These are phyloP conservation scores for Ustilago hordei DNA, from an alignment of 1,284 basidiomycete species.

Conservation along the genomic window DNA sequence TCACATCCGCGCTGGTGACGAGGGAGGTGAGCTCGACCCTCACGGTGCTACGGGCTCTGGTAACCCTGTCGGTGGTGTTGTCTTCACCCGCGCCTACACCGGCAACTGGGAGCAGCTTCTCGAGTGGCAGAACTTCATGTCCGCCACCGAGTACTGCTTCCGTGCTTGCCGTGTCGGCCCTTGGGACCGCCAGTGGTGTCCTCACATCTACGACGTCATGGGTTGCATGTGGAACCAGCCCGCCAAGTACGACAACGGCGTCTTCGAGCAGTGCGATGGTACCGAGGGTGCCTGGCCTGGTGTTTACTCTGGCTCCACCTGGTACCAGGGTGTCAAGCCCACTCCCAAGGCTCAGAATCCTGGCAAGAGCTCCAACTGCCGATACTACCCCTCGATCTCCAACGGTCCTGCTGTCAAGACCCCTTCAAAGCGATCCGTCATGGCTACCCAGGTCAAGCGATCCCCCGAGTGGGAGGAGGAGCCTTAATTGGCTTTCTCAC, in stretches of 20 bases:
- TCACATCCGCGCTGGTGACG: slow-evolving; percentile 63
- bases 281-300: slow-evolving; percentile 61
- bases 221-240: slow-evolving; percentile 65
- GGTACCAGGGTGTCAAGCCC: slow-evolving; percentile 59
- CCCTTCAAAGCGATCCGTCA: slow-evolving; percentile 51
- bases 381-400: slow-evolving; percentile 57
- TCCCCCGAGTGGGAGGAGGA: slow-evolving; percentile 53
- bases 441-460: slow-evolving; percentile 54
- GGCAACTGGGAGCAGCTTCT: slow-evolving; percentile 64
- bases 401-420: slow-evolving; percentile 54
- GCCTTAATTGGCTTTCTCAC: slow-evolving; percentile 18
- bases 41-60: slow-evolving; percentile 65
- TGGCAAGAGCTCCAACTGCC: slow-evolving; percentile 55
- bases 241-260: slow-evolving; percentile 57
- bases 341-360: slow-evolving; percentile 51
- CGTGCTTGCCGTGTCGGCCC: slow-evolving; percentile 63
- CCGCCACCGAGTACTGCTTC: slow-evolving; percentile 64
- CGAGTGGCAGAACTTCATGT: slow-evolving; percentile 68
- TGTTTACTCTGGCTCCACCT: slow-evolving; percentile 62
- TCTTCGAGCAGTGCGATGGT: slow-evolving; percentile 65
- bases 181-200: slow-evolving; percentile 61
- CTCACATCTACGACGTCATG: slow-evolving; percentile 67
- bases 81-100: slow-evolving; percentile 59
- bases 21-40: slow-evolving; percentile 70
- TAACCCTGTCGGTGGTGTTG: slow-evolving; percentile 61